Base-by-base conservation (phyloP, 2,329 filamentous ascomycete species). In the Ophiostoma pallidulum region DNA sequence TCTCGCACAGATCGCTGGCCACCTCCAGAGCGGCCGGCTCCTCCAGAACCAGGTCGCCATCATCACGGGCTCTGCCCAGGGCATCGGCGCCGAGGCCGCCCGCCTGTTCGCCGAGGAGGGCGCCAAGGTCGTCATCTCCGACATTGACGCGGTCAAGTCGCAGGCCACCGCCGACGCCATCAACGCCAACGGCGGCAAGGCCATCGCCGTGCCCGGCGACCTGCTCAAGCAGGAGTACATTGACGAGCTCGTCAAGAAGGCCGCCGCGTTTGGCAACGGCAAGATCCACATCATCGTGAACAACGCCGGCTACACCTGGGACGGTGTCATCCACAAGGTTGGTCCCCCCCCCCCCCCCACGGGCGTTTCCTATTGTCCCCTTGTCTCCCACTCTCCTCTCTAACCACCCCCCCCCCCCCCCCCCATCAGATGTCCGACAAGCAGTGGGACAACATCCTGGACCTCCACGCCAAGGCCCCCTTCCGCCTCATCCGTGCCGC, bases 221-320 rank as follows among this genome's bases (percentile, higher is more conserved):
- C 77, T 94, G 60, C 74, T 88, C 19, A 75, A 86, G 60, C 70
- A 78, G 40, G 67, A 71, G 18, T 91, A 92, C 65, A 74, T 90
- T 60, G 73, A 78, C 51, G 68, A 72, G 9, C 75, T 94, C n/a
- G 79, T 94, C 22, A 72, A 80, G 60, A 78, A 80, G 59, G 75
- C 87, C 0, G 88, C 86, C 1, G 82, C 82, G 41, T 94, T 94
- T 60, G 89, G 89, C 50, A 71, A 75, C 54, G 88, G 87, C 59
- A 94, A 94, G 72, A 89, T 95, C 53, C 84, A 94, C 64, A 84
- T 92, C 62, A 83, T 94, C 48, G 85, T 94, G 51, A 94, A 94
- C 67, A 94, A 94, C 63, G 89, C 88, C 1, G 88, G 87, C 36
- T 94, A 87, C 67, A 94, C 89, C 1, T 94, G 88, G 86, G 89